Evolutionary conservation across 2,329 filamentous ascomycete species (phyloP).

Genomic region (Pseudocercospora crystallina): DNA sequence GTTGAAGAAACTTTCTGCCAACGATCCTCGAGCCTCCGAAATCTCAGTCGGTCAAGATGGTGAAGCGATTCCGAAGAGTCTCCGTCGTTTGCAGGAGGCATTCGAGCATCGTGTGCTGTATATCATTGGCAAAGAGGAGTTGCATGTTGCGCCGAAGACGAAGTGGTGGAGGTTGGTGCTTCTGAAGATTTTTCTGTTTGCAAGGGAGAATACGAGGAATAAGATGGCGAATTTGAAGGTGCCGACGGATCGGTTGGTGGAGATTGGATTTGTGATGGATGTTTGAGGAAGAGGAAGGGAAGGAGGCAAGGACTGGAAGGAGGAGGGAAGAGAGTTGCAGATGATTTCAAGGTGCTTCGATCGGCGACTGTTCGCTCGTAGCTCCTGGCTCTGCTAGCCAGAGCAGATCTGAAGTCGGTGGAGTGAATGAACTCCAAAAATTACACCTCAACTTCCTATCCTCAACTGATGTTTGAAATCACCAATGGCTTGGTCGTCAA

Average conservation of each 20-base stretch:
- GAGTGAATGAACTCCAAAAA: too few relatives aligned
- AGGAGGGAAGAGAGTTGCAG: too few relatives aligned
- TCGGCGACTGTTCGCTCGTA: too few relatives aligned
- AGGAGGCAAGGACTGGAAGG: too few relatives aligned
- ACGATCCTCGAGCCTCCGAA: not conserved
- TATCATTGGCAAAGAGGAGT: constrained; percentile 61
- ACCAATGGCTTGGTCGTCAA: too few relatives aligned
- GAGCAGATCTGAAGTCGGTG: too few relatives aligned
- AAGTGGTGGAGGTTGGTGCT: constrained; percentile 47
- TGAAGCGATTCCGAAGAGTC: constrained; percentile 9
- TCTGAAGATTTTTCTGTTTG: constrained; percentile 61
- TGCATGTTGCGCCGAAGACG: constrained; percentile 49
- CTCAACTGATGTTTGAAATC: too few relatives aligned
- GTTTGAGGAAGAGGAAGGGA: too few relatives aligned
- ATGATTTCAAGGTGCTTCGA: too few relatives aligned
- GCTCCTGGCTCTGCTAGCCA: too few relatives aligned
- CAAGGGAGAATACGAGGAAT: constrained; percentile 64
- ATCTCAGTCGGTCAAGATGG: not conserved
- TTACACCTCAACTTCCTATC: too few relatives aligned
- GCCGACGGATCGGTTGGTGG: constrained; percentile 61
- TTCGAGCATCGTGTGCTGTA: constrained; percentile 52
- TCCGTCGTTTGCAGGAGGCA: constrained; percentile 40
- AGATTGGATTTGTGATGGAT: constrained; percentile 69
- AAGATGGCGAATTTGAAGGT: constrained; percentile 65
- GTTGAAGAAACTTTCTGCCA: constrained; percentile 1